A percentile compares a stretch with the other conserved stretches of the same genome.
phyloP scores from a whole-genome alignment of 176 grass and related monocot species.

The Phoenix dactylifera region DNA sequence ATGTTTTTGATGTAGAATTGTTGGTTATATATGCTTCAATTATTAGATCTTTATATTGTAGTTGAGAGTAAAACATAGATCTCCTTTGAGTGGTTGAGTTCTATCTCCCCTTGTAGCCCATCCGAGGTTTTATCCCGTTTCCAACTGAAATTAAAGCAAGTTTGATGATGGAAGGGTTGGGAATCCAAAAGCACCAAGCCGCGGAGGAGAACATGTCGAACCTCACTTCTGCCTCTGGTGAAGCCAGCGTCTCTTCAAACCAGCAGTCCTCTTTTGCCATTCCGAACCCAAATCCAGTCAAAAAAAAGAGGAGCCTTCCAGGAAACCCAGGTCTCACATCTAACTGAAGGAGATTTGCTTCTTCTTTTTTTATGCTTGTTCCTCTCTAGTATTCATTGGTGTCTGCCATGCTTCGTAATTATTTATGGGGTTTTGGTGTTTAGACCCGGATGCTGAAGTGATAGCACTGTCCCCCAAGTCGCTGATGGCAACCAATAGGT shows the following conservation, averaged over 20 bases:
- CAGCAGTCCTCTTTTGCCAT: constrained; percentile 10
- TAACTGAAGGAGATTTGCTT: background rate
- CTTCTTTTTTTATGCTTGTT: background rate
- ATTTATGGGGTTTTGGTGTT: background rate
- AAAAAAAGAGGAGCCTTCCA: constrained; percentile 15
- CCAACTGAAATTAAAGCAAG: background rate
- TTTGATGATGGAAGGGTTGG: background rate
- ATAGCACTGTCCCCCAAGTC: constrained; percentile 10
- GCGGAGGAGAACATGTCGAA: constrained; percentile 2
- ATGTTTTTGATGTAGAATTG: background rate
- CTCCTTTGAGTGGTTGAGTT: background rate
- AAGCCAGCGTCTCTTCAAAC: constrained; percentile 2
- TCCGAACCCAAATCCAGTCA: constrained; percentile 8
- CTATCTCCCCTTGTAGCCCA: background rate
- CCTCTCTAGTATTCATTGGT: background rate
- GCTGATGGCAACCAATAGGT: constrained; percentile 10
- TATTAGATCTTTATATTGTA: background rate
- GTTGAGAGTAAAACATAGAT: background rate
- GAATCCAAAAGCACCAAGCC: background rate
- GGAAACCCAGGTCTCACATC: constrained; percentile 15
- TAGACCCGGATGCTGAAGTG: constrained; percentile 11
- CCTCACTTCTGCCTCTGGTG: background rate
- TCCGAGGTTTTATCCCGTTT: background rate
- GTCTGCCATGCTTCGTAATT: too few species aligned
- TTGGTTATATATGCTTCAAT: background rate